Percentiles rank a stretch among this genome's conserved stretches.
phyloP scores from a whole-genome alignment of 768 basidiomycete species.

The Mrakia gelida region DNA sequence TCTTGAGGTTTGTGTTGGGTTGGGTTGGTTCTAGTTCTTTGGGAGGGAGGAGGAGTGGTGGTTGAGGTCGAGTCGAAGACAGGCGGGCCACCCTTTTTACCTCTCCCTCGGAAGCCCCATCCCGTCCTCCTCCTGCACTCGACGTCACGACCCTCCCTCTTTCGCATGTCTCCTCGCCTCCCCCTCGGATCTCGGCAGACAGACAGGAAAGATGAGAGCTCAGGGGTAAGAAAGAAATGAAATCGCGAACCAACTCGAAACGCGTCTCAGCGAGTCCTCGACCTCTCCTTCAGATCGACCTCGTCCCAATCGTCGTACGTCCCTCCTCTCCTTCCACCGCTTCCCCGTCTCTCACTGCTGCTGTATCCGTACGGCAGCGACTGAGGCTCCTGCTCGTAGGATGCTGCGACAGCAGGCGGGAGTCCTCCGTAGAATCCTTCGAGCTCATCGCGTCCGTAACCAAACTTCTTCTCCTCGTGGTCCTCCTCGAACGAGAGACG shows the following conservation, averaged over 20 bases:
- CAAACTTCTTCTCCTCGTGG: background rate
- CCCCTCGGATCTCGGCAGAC: too few relatives aligned
- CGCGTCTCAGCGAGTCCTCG: background rate
- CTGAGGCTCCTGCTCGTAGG: background rate
- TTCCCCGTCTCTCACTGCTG: background rate
- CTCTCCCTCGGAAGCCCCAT: too few relatives aligned
- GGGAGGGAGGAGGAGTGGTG: background rate
- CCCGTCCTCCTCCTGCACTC: too few relatives aligned
- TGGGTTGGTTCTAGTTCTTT: background rate
- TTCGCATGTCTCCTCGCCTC: too few relatives aligned
- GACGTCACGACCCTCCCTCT: too few relatives aligned
- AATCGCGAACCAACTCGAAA: background rate
- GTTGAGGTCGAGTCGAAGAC: background rate
- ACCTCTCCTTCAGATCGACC: conserved; percentile 6
- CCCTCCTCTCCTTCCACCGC: background rate
- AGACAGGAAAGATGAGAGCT: background rate
- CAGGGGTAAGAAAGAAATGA: background rate
- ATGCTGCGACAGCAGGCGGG: too few relatives aligned
- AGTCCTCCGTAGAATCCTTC: background rate
- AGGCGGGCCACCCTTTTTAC: too few relatives aligned
- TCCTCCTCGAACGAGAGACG: background rate
- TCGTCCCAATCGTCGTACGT: conserved; percentile 7
- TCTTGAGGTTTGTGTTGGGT: background rate
- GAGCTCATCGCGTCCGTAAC: background rate
- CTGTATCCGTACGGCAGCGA: background rate